Evolutionary conservation across 768 basidiomycete genomes (phyloP).

Genomic region (Trametes maxima): DNA sequence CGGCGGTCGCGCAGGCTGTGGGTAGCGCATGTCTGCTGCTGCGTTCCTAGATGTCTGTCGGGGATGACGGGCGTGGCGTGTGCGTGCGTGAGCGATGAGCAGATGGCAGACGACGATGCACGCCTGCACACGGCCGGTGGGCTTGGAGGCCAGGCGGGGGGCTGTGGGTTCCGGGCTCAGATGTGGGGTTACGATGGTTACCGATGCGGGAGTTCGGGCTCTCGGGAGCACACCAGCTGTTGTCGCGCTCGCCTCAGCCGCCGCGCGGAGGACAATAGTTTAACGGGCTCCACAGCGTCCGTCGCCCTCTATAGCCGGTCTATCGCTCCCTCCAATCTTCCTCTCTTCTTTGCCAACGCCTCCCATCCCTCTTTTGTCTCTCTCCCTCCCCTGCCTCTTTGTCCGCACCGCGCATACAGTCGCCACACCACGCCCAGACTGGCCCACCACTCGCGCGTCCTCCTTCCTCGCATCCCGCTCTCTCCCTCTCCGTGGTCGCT

Average conservation of each 20-base stretch:
- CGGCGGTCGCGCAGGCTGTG: neutral
- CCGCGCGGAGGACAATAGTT: slow-evolving; percentile 13
- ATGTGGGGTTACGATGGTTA: slow-evolving; percentile 5
- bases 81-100: too few species aligned
- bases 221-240: too few species aligned
- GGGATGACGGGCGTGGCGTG: too few species aligned
- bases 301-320: slow-evolving; percentile 3
- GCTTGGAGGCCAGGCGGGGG: too few species aligned
- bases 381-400: slow-evolving; percentile 7
- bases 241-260: neutral
- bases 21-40: neutral
- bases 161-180: neutral
- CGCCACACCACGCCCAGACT: slow-evolving; percentile 5
- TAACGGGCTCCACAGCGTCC: slow-evolving; percentile 1
- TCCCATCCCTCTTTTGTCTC: slow-evolving; percentile 2
- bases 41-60: neutral
- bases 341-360: slow-evolving; percentile 10
- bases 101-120: too few species aligned
- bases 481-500: slow-evolving; percentile 23
- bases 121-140: too few species aligned
- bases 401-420: slow-evolving; percentile 7
- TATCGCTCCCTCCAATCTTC: slow-evolving; percentile 3
- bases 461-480: neutral
- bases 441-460: neutral
- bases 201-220: neutral